These are phyloP conservation scores for Discostella stelligeroides DNA, from an alignment of 108 stramenopile species.

Conservation along the genomic window DNA sequence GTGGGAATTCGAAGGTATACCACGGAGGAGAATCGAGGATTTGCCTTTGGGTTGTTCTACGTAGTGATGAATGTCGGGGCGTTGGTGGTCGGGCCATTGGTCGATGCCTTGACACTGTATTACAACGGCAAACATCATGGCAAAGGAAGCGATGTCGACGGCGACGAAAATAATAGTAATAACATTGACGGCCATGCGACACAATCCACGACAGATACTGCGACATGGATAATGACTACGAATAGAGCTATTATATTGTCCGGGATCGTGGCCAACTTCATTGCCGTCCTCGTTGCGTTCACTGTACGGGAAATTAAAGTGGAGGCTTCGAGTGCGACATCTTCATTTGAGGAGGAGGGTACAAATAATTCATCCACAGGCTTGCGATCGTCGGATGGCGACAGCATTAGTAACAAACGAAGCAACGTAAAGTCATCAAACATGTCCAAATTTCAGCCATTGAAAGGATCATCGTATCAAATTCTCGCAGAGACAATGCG, in stretches of 20 bases:
- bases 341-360: neutral
- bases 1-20: slow-evolving; percentile 74
- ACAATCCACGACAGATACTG: slow-evolving; percentile 5
- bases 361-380: neutral
- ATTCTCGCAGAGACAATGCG: slow-evolving; percentile 58
- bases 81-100: slow-evolving; percentile 66
- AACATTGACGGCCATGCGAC: slow-evolving; percentile 15
- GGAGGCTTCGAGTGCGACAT: neutral
- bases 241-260: slow-evolving; percentile 75
- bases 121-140: slow-evolving; percentile 28
- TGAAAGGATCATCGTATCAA: slow-evolving; percentile 49
- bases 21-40: slow-evolving; percentile 64
- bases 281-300: slow-evolving; percentile 57
- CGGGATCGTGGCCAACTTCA: slow-evolving; percentile 62
- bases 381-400: neutral
- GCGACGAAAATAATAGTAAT: slow-evolving; percentile 7
- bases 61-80: slow-evolving; percentile 87
- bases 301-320: slow-evolving; percentile 76
- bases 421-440: slow-evolving; percentile 14
- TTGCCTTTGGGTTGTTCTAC: slow-evolving; percentile 87
- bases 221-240: slow-evolving; percentile 56
- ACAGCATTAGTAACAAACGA: neutral
- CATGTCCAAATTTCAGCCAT: slow-evolving; percentile 58
- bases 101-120: slow-evolving; percentile 67
- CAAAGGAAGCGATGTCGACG: neutral